phyloP scores from a whole-genome alignment of 441 rosid genomes.

The Codiaeum variegatum region DNA sequence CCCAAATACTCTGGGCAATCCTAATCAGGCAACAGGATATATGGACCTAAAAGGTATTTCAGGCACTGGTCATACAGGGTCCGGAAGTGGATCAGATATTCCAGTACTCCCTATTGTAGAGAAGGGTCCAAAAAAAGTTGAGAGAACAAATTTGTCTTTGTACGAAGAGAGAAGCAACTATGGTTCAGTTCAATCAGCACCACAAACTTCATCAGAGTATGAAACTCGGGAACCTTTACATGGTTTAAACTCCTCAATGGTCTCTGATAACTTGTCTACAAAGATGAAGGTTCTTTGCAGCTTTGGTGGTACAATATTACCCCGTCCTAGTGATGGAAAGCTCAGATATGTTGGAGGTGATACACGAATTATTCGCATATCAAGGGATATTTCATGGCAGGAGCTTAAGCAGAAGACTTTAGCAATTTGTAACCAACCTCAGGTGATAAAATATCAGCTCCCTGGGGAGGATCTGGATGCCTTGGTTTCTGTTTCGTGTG shows the following conservation, averaged over 20 bases:
- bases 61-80: slow-evolving; percentile 51
- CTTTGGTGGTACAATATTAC: slow-evolving; percentile 80
- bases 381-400: slow-evolving; percentile 57
- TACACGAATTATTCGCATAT: slow-evolving; percentile 59
- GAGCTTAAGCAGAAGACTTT: slow-evolving; percentile 59
- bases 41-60: slow-evolving; percentile 56
- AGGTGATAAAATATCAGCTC: slow-evolving; percentile 76
- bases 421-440: slow-evolving; percentile 53
- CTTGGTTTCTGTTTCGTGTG: slow-evolving; percentile 79
- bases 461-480: slow-evolving; percentile 96
- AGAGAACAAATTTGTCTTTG: slow-evolving; percentile 42
- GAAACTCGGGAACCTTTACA: slow-evolving; percentile 35
- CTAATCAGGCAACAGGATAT: slow-evolving; percentile 44
- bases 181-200: slow-evolving; percentile 43
- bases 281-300: slow-evolving; percentile 77
- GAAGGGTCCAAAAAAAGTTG: slow-evolving; percentile 43
- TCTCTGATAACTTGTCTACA: slow-evolving; percentile 42
- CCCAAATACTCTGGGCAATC: slow-evolving; percentile 41
- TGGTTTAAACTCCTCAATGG: slow-evolving; percentile 41
- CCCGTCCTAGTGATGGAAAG: slow-evolving; percentile 87
- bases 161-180: slow-evolving; percentile 42
- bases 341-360: slow-evolving; percentile 93
- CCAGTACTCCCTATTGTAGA: slow-evolving; percentile 39
- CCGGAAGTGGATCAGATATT: slow-evolving; percentile 52
- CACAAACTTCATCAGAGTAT: slow-evolving; percentile 35